Evolutionary conservation across 176 grass and related monocot species (phyloP), one percentile per base, ranked within the genome.

Genomic region (Paspalum vaginatum): DNA sequence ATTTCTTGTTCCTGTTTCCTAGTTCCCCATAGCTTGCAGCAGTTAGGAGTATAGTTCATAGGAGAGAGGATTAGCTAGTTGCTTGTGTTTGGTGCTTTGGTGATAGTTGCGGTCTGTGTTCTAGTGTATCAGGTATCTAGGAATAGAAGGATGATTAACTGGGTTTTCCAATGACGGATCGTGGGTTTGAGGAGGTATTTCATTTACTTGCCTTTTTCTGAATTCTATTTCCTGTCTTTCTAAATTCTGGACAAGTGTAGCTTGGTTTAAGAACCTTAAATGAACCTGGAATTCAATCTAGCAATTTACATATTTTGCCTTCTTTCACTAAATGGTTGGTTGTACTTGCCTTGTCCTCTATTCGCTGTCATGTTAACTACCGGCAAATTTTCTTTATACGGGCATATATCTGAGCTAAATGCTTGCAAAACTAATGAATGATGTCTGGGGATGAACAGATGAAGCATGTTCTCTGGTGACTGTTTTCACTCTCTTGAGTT

Each of bases 81-180:
- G 77, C 14, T 80, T 80, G 22, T 79, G 58, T 85, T 52, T 74
- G 41, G 69, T 86, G 84, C 57, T 45, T 52, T 74, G 41, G 69
- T 86, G 84, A 66, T 45, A 73, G 77, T 11, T 65, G 69, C 13
- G 8, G 20, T 43, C 53, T 69, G 17, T 76, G 7, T 76, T 77
- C 18, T 59, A 51, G 61, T 18, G 6, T 68, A 43, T 76, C 72
- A 56, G 49, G 72, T 41, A 60, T 76, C 47, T 66, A 85, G 59
- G 48, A 65, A 61, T 86, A 79, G 48, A 65, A 56, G 46, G 67
- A 65, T 73, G 60, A 46, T 53, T 75, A 54, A 83, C 38, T 63
- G 76, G 76, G 66, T 79, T 85, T 85, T 79, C 61, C 78, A 81
- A 61, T 81, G 85, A 87, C 38, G 78, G 76, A 70, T 78, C 74